phyloP scores from a whole-genome alignment of 176 grass and related monocot genomes.

The Oryza rufipogon region DNA sequence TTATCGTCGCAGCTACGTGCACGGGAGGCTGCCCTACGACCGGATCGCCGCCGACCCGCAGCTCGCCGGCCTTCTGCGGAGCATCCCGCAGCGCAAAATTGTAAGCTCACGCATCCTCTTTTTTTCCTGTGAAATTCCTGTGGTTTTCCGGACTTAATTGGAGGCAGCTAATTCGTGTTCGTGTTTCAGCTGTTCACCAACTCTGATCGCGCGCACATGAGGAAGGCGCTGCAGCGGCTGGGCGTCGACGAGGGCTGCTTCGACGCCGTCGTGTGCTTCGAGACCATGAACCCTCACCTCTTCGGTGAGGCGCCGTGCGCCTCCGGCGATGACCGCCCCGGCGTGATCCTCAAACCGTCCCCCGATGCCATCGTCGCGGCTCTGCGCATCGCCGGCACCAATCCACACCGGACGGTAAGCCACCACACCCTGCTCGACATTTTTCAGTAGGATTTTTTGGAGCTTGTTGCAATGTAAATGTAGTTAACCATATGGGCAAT shows the following conservation, averaged over 20 bases:
- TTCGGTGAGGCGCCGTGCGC: constrained; percentile 34
- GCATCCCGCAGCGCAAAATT: constrained; percentile 83
- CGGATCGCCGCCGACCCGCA: constrained; percentile 61
- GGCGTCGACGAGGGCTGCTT: constrained; percentile 70
- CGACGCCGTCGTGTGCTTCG: constrained; percentile 80
- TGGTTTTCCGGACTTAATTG: neutral
- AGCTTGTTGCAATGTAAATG: neutral
- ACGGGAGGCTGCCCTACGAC: constrained; percentile 83
- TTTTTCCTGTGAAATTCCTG: neutral
- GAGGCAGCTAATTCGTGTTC: neutral
- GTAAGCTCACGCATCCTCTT: constrained; percentile 35
- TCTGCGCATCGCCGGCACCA: constrained; percentile 56
- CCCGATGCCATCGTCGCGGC: constrained; percentile 60
- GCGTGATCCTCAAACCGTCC: constrained; percentile 73
- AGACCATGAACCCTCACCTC: constrained; percentile 93
- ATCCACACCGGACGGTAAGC: constrained; percentile 67
- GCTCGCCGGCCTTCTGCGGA: constrained; percentile 59
- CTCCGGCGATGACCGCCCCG: neutral
- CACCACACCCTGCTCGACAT: neutral
- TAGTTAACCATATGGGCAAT: neutral
- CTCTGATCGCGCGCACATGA: constrained; percentile 77
- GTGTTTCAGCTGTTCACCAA: constrained; percentile 81
- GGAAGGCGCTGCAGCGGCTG: constrained; percentile 57
- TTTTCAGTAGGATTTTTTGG: neutral
- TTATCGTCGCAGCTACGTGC: constrained; percentile 68